Conservation (phyloP, 441 rosid species). For the Corymbia citriodora region DNA sequence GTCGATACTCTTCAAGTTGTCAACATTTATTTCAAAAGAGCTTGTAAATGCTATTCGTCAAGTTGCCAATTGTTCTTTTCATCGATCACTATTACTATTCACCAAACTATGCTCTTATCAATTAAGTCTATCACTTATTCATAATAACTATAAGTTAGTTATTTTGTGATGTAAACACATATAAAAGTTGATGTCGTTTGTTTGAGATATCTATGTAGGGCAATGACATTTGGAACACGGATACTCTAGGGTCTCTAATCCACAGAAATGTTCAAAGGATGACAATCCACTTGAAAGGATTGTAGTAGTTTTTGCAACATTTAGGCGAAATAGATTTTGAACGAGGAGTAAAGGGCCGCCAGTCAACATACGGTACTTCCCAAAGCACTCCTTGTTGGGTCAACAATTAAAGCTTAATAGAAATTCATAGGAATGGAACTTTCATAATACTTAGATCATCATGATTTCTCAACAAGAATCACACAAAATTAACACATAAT, state of each 20-base stretch:
- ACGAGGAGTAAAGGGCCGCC: neutral
- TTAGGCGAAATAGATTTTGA: neutral
- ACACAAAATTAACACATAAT: neutral
- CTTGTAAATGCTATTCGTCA: neutral
- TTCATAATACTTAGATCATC: neutral
- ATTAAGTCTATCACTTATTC: neutral
- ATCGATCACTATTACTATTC: neutral
- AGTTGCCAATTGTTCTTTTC: neutral
- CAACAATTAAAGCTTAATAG: neutral
- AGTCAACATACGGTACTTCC: neutral
- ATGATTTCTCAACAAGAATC: neutral
- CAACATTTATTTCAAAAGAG: neutral
- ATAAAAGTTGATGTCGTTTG: neutral
- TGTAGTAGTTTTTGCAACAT: neutral
- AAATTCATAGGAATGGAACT: neutral
- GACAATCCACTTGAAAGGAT: neutral
- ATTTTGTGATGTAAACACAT: neutral
- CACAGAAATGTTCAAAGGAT: neutral
- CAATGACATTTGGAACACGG: neutral
- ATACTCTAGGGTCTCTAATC: neutral
- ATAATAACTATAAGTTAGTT: neutral
- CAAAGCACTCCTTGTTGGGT: neutral
- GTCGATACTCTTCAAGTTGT: neutral
- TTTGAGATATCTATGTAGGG: neutral
- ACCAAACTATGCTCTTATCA: neutral